Conservation (phyloP, 495 filamentous ascomycete genomes). For the Achaetomiella virescens region DNA sequence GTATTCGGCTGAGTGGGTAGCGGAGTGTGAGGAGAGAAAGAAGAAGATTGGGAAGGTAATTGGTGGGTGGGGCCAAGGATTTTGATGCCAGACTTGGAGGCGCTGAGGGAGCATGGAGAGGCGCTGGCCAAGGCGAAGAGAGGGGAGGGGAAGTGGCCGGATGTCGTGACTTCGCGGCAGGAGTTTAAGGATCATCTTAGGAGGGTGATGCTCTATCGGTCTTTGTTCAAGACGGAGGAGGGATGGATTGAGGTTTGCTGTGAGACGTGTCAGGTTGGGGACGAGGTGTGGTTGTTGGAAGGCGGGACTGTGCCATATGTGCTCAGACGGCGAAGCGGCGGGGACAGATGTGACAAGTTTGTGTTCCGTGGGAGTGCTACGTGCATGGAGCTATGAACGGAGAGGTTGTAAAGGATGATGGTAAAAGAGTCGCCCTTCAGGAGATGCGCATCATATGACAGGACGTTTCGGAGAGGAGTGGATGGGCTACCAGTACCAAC, state of each 20-base stretch:
- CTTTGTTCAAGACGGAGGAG: slow-evolving; percentile 1
- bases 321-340: background rate
- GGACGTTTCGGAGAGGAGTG: too few relatives aligned
- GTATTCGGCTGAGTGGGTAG: background rate
- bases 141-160: slow-evolving; percentile 7
- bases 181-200: slow-evolving; percentile 10
- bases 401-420: background rate
- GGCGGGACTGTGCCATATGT: slow-evolving; percentile 11
- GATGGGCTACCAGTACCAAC: too few relatives aligned
- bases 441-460: too few relatives aligned
- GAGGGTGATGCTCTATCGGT: slow-evolving; percentile 5
- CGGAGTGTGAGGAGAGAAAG: background rate
- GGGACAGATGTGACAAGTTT: background rate
- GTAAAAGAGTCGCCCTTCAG: too few relatives aligned
- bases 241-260: slow-evolving; percentile 8
- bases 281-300: slow-evolving; percentile 14
- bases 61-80: background rate
- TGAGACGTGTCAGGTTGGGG: slow-evolving; percentile 1
- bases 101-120: background rate
- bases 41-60: background rate
- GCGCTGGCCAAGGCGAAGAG: background rate
- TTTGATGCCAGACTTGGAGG: slow-evolving; percentile 1
- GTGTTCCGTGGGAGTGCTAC: slow-evolving; percentile 11
- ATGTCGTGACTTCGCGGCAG: background rate
- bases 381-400: slow-evolving; percentile 10